phyloP scores from a whole-genome alignment of 768 basidiomycete species.

The Suillus spraguei region DNA sequence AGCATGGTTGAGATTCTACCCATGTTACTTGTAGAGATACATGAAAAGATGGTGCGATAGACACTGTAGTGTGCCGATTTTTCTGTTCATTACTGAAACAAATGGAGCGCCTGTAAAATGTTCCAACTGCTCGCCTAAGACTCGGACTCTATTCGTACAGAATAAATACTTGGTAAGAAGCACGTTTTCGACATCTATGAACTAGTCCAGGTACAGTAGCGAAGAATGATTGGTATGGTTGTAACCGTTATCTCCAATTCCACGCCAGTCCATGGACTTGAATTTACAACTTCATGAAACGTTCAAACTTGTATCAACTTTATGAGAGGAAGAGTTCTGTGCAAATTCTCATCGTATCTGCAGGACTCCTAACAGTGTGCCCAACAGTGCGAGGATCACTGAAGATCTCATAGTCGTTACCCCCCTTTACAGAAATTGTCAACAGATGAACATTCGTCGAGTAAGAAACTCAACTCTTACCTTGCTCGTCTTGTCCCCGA shows the following conservation, averaged over 20 bases:
- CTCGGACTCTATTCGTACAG: no score
- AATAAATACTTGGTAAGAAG: no score
- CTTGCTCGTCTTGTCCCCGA: constrained; percentile 89
- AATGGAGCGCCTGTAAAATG: no score
- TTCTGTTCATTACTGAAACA: no score
- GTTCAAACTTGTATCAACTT: neutral
- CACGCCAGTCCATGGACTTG: neutral
- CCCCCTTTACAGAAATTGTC: constrained; percentile 59
- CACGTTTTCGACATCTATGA: no score
- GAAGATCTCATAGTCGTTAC: constrained; percentile 94
- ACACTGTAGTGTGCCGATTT: no score
- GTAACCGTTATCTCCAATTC: neutral
- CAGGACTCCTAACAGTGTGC: no score
- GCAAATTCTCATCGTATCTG: no score
- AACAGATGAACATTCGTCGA: constrained; percentile 4
- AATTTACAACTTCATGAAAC: neutral
- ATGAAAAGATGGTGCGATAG: no score
- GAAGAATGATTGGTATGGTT: neutral
- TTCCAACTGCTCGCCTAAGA: no score
- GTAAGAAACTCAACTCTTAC: constrained; percentile 36
- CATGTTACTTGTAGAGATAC: no score
- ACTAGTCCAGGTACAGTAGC: neutral
- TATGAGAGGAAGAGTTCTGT: constrained; percentile 58
- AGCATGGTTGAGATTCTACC: no score
- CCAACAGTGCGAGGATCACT: constrained; percentile 82